Percentiles rank a stretch among this genome's conserved stretches.
Evolutionary conservation across 179 eudicot genomes (phyloP).

Genomic region (Silene coronaria): DNA sequence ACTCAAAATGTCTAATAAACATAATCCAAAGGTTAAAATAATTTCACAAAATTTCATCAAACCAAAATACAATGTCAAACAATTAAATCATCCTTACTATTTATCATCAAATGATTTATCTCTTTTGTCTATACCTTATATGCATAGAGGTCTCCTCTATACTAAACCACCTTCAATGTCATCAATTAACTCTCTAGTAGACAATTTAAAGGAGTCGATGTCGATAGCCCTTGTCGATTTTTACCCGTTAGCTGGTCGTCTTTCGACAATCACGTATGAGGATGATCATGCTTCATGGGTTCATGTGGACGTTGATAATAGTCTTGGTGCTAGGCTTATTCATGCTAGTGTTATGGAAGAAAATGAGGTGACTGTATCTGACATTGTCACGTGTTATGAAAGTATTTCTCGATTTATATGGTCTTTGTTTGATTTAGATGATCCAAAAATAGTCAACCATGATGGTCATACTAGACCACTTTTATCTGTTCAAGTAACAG

Average conservation of each 20-base stretch:
- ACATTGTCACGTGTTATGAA: constrained; percentile 9
- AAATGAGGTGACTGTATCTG: background rate
- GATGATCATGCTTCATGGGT: background rate
- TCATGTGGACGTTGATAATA: background rate
- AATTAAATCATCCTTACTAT: background rate
- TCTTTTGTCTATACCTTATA: background rate
- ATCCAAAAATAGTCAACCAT: background rate
- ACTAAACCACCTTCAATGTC: background rate
- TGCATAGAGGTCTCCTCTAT: constrained; percentile 17
- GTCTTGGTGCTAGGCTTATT: background rate
- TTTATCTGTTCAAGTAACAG: constrained; percentile 8
- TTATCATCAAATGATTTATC: constrained; percentile 11
- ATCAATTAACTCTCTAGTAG: background rate
- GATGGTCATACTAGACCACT: constrained; percentile 12
- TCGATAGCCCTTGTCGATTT: constrained; percentile 11
- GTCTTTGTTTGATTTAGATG: background rate
- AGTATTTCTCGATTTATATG: constrained; percentile 1
- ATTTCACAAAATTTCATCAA: constrained; percentile 5
- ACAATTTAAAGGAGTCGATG: constrained; percentile 5
- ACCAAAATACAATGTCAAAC: constrained; percentile 1
- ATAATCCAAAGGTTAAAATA: background rate
- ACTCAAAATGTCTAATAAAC: background rate
- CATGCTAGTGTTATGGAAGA: background rate
- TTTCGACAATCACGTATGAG: constrained; percentile 4
- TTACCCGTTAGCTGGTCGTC: constrained; percentile 15